Evolutionary conservation across 2,329 filamentous ascomycete species (phyloP), one percentile per base, ranked within the genome.

Genomic region (Teratosphaeria epicoccoides): DNA sequence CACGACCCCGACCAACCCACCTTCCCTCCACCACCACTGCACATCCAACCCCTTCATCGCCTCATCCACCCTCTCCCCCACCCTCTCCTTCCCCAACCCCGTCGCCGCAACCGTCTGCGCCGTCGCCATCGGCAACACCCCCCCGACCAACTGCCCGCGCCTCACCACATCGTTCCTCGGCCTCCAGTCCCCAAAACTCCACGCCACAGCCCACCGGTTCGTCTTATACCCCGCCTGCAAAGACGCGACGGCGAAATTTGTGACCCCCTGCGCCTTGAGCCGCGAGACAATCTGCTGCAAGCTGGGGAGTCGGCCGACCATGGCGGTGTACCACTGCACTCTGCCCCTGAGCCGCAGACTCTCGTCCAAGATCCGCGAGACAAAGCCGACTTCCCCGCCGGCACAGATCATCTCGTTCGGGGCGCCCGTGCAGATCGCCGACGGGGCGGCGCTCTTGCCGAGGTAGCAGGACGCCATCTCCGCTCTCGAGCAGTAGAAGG

Each of bases 241-340:
- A 56, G 86, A 82, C 0, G 85, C 85, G 0, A 95, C 80, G 0
- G 88, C 90, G 60, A 83, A 96, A 65, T 97, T 98, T 33, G 74
- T 73, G 33, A 94, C 77, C 0, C 71, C 73, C 9, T 76, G 64
- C 2, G 76, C 70, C 14, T 78, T 77, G 3, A 82, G 67, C 6
- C 85, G 73, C 49, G 76, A 74, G 5, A 82, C 74, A 0, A 95
- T 71, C 0, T 84, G 68, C 0, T 74, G 72, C 0, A 85, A 75
- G 58, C 84, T 90, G 0, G 78, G 76, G 25, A 87, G 73, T 62
- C 94, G 94, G 0, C 91, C 90, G 0, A 97, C 74, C 88, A 97
- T 94, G 50, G 83, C 83, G 1, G 85, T 93, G 68, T 93, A 97
- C 93, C 93, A 98, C 54, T 80, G 79, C 0, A 95, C 81, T 9